phyloP scores from a whole-genome alignment of 129 eudicot species.

The Glebionis coronaria region DNA sequence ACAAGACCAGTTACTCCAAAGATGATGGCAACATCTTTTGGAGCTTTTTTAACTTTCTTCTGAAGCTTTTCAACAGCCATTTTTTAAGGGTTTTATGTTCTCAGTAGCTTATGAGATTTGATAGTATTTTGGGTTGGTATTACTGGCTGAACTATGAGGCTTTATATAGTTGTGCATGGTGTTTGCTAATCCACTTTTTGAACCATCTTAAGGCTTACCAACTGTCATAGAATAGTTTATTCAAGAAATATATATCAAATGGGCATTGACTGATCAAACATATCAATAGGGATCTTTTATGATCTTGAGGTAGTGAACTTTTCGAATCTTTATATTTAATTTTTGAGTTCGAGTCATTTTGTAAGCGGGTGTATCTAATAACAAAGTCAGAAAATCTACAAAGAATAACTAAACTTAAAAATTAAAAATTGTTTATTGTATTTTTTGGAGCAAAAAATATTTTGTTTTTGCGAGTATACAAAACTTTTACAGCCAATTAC shows the following conservation, averaged over 20 bases:
- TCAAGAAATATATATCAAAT: constrained; percentile 11
- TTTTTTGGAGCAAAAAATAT: too few relatives aligned
- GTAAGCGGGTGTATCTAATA: neutral
- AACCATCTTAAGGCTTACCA: constrained; percentile 20
- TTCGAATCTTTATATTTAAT: constrained; percentile 11
- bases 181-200: constrained; percentile 13
- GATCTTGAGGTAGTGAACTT: neutral
- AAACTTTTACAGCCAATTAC: too few relatives aligned
- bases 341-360: neutral
- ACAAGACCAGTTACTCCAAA: constrained; percentile 86
- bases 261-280: constrained; percentile 22
- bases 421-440: too few relatives aligned
- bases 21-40: constrained; percentile 62
- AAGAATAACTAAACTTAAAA: too few relatives aligned
- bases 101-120: constrained; percentile 7
- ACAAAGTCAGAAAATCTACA: too few relatives aligned
- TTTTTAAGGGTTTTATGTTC: constrained; percentile 6
- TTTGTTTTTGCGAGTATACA: too few relatives aligned
- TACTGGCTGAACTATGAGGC: constrained; percentile 15
- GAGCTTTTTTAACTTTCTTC: constrained; percentile 22
- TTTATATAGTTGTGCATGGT: constrained; percentile 30
- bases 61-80: constrained; percentile 52
- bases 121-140: constrained; percentile 2
- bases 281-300: neutral
- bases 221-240: constrained; percentile 25